These are phyloP conservation scores for Candida maltosa DNA, from an alignment of 805 yeast species.

Conservation along the genomic window DNA sequence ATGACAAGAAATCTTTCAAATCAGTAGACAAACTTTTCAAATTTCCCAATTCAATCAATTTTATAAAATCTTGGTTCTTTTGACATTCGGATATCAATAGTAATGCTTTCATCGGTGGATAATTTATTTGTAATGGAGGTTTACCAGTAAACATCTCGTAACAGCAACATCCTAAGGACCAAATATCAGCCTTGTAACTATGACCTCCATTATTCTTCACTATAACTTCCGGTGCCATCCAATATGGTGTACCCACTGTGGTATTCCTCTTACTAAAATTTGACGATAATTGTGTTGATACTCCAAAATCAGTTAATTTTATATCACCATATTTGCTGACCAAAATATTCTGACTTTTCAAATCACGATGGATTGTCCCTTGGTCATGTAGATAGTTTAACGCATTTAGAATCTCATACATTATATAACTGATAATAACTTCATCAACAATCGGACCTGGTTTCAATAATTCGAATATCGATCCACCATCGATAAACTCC, in stretches of 20 bases:
- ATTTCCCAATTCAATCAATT: slow-evolving; percentile 22
- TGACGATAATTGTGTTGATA: slow-evolving; percentile 39
- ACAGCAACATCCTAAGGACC: slow-evolving; percentile 80
- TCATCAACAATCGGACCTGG: slow-evolving; percentile 60
- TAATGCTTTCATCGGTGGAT: slow-evolving; percentile 44
- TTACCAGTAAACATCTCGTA: slow-evolving; percentile 69
- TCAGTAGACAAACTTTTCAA: slow-evolving; percentile 18
- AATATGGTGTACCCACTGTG: slow-evolving; percentile 56
- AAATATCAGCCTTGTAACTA: slow-evolving; percentile 61
- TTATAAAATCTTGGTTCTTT: slow-evolving; percentile 26
- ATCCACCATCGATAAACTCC: slow-evolving; percentile 81
- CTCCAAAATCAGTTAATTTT: slow-evolving; percentile 46
- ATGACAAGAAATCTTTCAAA: slow-evolving; percentile 28
- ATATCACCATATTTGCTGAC: slow-evolving; percentile 35
- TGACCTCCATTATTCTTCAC: slow-evolving; percentile 57
- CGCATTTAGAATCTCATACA: slow-evolving; percentile 57
- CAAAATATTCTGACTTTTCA: slow-evolving; percentile 41
- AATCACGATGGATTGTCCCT: slow-evolving; percentile 70
- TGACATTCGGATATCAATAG: slow-evolving; percentile 32
- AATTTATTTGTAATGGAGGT: slow-evolving; percentile 56
- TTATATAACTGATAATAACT: slow-evolving; percentile 46
- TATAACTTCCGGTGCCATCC: slow-evolving; percentile 66
- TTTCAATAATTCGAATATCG: slow-evolving; percentile 59
- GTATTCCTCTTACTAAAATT: slow-evolving; percentile 43
- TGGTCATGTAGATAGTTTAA: slow-evolving; percentile 62